These are phyloP conservation scores for Sporothrix brunneoviolacea DNA, from an alignment of 2,329 filamentous ascomycete genomes.

Conservation along the genomic window DNA sequence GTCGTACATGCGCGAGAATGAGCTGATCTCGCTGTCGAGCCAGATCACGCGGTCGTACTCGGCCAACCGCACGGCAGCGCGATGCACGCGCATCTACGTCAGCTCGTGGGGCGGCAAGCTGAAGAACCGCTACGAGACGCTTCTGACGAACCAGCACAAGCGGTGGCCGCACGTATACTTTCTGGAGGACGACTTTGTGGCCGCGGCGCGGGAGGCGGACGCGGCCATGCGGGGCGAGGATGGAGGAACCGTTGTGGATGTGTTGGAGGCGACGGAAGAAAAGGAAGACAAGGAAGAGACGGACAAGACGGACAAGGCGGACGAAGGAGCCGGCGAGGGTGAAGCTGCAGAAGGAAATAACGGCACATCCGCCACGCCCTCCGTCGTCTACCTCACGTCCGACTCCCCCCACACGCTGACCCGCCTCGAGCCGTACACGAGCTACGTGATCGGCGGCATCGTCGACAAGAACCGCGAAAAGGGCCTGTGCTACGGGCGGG, in stretches of 20 bases:
- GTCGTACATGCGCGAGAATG: conserved; percentile 78
- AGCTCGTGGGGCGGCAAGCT: conserved; percentile 72
- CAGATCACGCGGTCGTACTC: conserved; percentile 88
- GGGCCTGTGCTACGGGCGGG: conserved; percentile 81
- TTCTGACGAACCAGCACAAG: conserved; percentile 62
- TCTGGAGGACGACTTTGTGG: conserved; percentile 65
- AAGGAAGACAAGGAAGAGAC: neutral
- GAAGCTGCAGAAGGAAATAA: conserved; percentile 17
- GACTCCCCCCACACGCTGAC: conserved; percentile 84
- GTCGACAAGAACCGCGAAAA: conserved; percentile 97
- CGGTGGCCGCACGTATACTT: conserved; percentile 77
- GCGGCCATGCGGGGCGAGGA: conserved; percentile 55
- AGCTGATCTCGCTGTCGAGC: conserved; percentile 71
- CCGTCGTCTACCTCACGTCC: conserved; percentile 79
- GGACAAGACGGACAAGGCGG: neutral
- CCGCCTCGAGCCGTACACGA: conserved; percentile 77
- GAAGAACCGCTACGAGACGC: conserved; percentile 66
- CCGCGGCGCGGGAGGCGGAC: conserved; percentile 59
- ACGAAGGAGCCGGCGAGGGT: conserved; percentile 18
- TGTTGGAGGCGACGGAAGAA: conserved; percentile 36
- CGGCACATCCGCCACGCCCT: conserved; percentile 28
- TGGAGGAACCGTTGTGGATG: conserved; percentile 53
- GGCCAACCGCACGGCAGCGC: conserved; percentile 67
- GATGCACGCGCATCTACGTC: conserved; percentile 65
- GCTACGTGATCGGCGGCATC: conserved; percentile 87